A percentile compares a stretch with the other conserved stretches of the same genome.
Conservation (phyloP, 805 yeast genomes). For the Ogataea sp. region DNA sequence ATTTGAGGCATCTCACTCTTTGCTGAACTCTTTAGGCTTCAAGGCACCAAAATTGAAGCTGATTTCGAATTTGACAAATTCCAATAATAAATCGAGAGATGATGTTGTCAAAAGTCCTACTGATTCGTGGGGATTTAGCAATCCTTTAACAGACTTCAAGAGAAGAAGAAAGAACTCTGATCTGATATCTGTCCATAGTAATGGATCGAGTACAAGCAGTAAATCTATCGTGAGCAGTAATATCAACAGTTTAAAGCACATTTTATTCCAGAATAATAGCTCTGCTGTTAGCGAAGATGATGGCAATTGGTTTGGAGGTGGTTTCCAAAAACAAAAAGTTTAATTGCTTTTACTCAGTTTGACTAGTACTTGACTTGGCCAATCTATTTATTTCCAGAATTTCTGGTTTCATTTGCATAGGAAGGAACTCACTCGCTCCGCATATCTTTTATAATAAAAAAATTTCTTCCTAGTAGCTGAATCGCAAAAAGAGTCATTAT, state of each 20-base stretch:
- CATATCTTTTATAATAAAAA: too few relatives aligned
- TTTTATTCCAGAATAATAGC: background rate
- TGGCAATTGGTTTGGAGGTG: constrained; percentile 17
- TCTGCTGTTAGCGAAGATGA: constrained; percentile 14
- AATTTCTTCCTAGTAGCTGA: too few relatives aligned
- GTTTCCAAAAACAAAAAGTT: constrained; percentile 10
- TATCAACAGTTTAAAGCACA: background rate
- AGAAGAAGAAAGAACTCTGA: background rate
- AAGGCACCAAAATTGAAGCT: background rate
- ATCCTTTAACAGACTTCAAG: background rate
- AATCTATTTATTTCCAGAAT: too few relatives aligned
- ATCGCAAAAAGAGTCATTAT: too few relatives aligned
- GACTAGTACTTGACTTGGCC: too few relatives aligned
- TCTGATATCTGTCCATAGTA: background rate
- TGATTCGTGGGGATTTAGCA: background rate
- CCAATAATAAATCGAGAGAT: background rate
- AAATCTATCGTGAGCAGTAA: background rate
- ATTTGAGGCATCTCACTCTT: background rate
- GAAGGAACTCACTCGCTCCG: too few relatives aligned
- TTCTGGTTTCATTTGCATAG: too few relatives aligned
- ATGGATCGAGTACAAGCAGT: background rate
- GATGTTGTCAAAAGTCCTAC: background rate
- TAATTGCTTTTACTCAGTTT: too few relatives aligned
- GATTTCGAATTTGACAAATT: background rate
- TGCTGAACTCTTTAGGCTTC: background rate